phyloP scores from a whole-genome alignment of 2,329 filamentous ascomycete genomes.

The Trichoderma afroharzianum region DNA sequence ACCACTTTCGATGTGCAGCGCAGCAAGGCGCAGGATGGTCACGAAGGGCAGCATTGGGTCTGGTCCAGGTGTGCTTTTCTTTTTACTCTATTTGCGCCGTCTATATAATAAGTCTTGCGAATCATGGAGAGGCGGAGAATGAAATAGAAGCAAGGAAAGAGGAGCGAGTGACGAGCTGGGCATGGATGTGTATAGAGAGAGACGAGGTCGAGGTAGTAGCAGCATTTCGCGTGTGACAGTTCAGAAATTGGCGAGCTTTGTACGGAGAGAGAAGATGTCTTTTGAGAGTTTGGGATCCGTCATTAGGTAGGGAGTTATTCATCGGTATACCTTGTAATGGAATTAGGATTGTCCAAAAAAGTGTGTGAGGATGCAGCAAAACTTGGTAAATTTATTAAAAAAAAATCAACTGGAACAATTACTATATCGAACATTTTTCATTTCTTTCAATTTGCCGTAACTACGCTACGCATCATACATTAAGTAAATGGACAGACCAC shows the following conservation, averaged over 20 bases:
- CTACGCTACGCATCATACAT: constrained; percentile 5
- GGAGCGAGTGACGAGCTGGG: background rate
- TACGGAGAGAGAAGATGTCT: constrained; percentile 13
- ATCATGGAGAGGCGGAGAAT: constrained; percentile 6
- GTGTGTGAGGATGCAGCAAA: background rate
- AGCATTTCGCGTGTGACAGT: constrained; percentile 1
- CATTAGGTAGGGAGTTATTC: constrained; percentile 29
- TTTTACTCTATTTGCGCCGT: constrained; percentile 23
- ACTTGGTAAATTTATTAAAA: background rate
- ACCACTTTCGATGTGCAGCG: constrained; percentile 37
- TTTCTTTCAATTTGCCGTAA: constrained; percentile 1
- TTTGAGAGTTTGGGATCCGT: constrained; percentile 20
- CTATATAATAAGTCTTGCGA: constrained; percentile 25
- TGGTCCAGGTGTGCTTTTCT: constrained; percentile 29
- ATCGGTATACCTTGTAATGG: constrained; percentile 35
- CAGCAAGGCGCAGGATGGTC: constrained; percentile 38
- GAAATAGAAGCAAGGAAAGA: constrained; percentile 8
- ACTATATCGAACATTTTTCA: background rate
- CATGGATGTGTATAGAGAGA: constrained; percentile 10
- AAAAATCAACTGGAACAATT: constrained; percentile 5
- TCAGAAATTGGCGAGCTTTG: constrained; percentile 5
- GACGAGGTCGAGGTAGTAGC: background rate
- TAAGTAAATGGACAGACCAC: background rate
- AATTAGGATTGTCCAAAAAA: constrained; percentile 28
- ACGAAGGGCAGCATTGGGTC: constrained; percentile 37